A percentile compares a stretch with the other conserved stretches of the same genome.
Evolutionary conservation across 139 green algal genomes (phyloP).

Genomic region (Marvania coccoides): DNA sequence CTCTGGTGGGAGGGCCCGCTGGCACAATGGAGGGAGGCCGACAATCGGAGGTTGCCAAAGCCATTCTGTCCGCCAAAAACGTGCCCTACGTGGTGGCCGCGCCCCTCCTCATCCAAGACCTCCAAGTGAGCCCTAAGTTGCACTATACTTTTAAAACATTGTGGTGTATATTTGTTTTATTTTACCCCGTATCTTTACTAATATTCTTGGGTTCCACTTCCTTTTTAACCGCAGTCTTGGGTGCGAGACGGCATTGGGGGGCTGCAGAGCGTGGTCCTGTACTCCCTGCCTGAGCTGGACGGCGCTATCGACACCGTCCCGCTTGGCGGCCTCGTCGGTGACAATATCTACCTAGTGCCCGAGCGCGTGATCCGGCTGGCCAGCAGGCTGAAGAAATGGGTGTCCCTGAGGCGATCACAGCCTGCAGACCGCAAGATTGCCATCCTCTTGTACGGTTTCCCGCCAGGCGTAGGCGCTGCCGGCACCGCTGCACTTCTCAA

Average conservation of each 20-base stretch:
- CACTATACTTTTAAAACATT: too few relatives aligned
- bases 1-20: slow-evolving; percentile 89
- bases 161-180: too few relatives aligned
- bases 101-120: slow-evolving; percentile 87
- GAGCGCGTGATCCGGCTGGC: slow-evolving; percentile 74
- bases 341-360: slow-evolving; percentile 88
- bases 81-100: slow-evolving; percentile 93
- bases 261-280: slow-evolving; percentile 93
- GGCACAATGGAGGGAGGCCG: slow-evolving; percentile 88
- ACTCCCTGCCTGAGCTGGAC: slow-evolving; percentile 94
- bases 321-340: slow-evolving; percentile 80
- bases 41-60: slow-evolving; percentile 75
- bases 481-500: slow-evolving; percentile 96
- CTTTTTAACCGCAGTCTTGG: slow-evolving; percentile 60
- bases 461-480: slow-evolving; percentile 88
- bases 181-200: too few relatives aligned
- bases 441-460: slow-evolving; percentile 91
- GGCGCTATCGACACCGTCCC: slow-evolving; percentile 88
- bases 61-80: slow-evolving; percentile 88
- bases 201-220: too few relatives aligned
- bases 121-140: too few relatives aligned
- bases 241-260: slow-evolving; percentile 63
- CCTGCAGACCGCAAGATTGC: slow-evolving; percentile 61
- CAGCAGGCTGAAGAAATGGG: slow-evolving; percentile 67
- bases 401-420: slow-evolving; percentile 33